Evolutionary conservation across 148 eudicot genomes (phyloP).

Genomic region (Amaranthus palmeri): DNA sequence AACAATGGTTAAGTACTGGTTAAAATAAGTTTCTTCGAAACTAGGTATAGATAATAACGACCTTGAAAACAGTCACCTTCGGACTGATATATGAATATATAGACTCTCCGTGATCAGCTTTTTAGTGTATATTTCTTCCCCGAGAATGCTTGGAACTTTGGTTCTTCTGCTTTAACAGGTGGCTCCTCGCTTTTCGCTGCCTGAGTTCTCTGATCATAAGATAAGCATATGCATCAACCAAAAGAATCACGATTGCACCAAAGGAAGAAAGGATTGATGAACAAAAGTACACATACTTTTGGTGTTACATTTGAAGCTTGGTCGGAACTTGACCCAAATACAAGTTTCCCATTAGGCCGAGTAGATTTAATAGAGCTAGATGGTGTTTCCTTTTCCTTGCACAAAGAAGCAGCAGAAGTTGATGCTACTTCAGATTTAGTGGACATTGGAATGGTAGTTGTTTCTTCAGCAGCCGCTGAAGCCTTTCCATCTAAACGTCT

Average conservation of each 20-base stretch:
- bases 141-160: conserved; percentile 36
- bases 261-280: not conserved
- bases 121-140: conserved; percentile 36
- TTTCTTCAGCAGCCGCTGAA: conserved; percentile 19
- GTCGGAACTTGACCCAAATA: conserved; percentile 29
- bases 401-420: conserved; percentile 17
- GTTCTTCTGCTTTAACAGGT: conserved; percentile 27
- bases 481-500: conserved; percentile 36
- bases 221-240: not conserved
- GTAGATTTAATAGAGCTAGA: conserved; percentile 17
- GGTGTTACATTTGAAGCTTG: conserved; percentile 16
- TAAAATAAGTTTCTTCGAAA: not conserved
- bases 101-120: not conserved
- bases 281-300: conserved; percentile 15
- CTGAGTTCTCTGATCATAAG: conserved; percentile 16
- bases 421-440: conserved; percentile 15
- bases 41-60: not conserved
- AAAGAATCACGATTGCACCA: not conserved
- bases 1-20: not conserved
- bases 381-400: conserved; percentile 22
- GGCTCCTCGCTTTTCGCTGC: conserved; percentile 15
- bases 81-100: not conserved
- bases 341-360: conserved; percentile 25
- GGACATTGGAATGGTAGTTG: conserved; percentile 9
- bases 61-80: conserved; percentile 11